Percentiles rank a stretch among this genome's conserved stretches.
phyloP scores from a whole-genome alignment of 805 yeast genomes.

The Myxozyma kluyveri region DNA sequence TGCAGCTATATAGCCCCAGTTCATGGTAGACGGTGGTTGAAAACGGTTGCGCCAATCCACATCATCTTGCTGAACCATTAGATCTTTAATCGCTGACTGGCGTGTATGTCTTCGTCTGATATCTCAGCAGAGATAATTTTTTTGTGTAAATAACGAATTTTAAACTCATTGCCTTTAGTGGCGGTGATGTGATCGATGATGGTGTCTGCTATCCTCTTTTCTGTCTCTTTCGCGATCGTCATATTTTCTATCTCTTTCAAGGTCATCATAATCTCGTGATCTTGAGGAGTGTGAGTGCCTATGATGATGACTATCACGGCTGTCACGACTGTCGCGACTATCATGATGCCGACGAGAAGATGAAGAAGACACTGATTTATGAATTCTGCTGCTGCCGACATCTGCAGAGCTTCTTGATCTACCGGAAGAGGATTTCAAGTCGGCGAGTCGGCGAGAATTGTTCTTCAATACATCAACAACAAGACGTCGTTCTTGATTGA shows the following conservation, averaged over 20 bases:
- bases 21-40: no score
- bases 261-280: background rate
- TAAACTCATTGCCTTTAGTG: no score
- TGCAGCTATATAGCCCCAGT: no score
- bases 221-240: conserved; percentile 5
- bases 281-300: background rate
- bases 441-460: conserved; percentile 23
- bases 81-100: no score
- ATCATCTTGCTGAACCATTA: no score
- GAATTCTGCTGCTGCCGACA: background rate
- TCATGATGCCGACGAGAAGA: conserved; percentile 4
- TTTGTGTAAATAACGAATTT: no score
- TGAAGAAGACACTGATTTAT: background rate
- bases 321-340: background rate
- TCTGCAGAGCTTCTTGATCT: background rate
- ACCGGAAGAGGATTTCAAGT: conserved; percentile 11
- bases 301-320: background rate
- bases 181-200: background rate
- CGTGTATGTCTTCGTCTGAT: no score
- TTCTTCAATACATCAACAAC: conserved; percentile 20
- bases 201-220: background rate
- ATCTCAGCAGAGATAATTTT: no score
- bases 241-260: background rate
- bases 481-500: conserved; percentile 39
- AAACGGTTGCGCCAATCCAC: no score